Evolutionary conservation across 345 rosid species (phyloP), one percentile per base, ranked within the genome.

Genomic region (Gossypium raimondii): DNA sequence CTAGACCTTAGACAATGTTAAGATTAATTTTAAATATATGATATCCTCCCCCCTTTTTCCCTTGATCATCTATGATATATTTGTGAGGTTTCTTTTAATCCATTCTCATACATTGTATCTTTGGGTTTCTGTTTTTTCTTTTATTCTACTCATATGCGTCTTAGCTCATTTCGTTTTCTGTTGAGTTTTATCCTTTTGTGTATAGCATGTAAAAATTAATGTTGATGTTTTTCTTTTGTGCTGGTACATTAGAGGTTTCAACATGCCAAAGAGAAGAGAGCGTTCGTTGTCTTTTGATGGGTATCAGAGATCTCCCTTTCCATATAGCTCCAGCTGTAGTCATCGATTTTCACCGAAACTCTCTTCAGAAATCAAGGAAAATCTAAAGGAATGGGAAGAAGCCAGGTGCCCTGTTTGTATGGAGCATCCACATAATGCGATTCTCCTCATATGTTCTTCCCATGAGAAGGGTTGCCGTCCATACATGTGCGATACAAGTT

Each of bases 401-500:
- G 97, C 98, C 13, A 86, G 97, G 71, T 95, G 99, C 83, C 90
- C 99, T 45, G 94, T 95, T 20, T 95, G 99, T 80, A 91, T 93
- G 92, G 99, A 95, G 75, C 99, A 91, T 86, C 99, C 99, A 59
- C 98, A 95, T 78, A 95, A 95, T 79, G 97, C 97, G 6, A 86
- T 95, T 77, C 97, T 95, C 75, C 96, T 93, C 51, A 72, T 93
- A 67, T 95, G 99, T 72, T 81, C 98, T 69, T 93, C 99, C 44
- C 90, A 93, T 72, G 94, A 90, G 43, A 95, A 89, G 66, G 99
- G 98, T 14, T 95, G 98, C 57, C 94, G 91, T 12, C 98, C 98
- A n/a, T 95, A 85, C 87, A 95, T 91, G 99, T 95, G 99, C 27
- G 97, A 95, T 74, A 95, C 99, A 56, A 95, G 99, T 81, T 90